Evolutionary conservation across 106 monocot genomes (phyloP).

Genomic region (Dactylorhiza incarnata): DNA sequence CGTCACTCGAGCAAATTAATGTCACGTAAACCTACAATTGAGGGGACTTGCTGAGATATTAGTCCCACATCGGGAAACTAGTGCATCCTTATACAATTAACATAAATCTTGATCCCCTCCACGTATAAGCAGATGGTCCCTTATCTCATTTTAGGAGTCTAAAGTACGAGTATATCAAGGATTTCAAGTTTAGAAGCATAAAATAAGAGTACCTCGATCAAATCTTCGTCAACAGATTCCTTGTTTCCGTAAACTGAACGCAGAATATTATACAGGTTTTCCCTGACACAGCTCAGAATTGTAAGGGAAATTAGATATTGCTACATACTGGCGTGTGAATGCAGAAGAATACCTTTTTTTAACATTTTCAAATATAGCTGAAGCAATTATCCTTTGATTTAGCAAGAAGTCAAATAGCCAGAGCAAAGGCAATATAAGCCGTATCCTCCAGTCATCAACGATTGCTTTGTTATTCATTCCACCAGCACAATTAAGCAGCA

Average conservation of each 20-base stretch:
- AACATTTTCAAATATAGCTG: conserved; percentile 68
- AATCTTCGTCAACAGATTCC: conserved; percentile 83
- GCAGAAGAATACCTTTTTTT: conserved; percentile 54
- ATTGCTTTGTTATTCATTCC: conserved; percentile 99
- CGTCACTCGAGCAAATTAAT: too few relatives aligned
- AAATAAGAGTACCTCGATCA: conserved; percentile 55
- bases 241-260: conserved; percentile 90
- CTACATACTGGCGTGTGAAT: neutral
- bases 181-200: neutral
- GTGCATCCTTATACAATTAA: too few relatives aligned
- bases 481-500: conserved; percentile 87
- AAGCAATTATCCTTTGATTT: conserved; percentile 66
- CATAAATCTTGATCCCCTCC: too few relatives aligned
- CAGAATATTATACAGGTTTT: conserved; percentile 79
- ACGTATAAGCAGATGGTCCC: too few relatives aligned
- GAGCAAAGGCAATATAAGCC: conserved; percentile 65
- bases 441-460: conserved; percentile 98
- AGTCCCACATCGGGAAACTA: too few relatives aligned
- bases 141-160: too few relatives aligned
- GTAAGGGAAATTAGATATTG: conserved; percentile 5
- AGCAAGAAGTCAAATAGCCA: conserved; percentile 75
- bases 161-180: too few relatives aligned
- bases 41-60: too few relatives aligned
- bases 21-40: too few relatives aligned
- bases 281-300: conserved; percentile 30